These are phyloP conservation scores for Poa annua DNA, from an alignment of 176 grass and related monocot species.

Conservation along the genomic window DNA sequence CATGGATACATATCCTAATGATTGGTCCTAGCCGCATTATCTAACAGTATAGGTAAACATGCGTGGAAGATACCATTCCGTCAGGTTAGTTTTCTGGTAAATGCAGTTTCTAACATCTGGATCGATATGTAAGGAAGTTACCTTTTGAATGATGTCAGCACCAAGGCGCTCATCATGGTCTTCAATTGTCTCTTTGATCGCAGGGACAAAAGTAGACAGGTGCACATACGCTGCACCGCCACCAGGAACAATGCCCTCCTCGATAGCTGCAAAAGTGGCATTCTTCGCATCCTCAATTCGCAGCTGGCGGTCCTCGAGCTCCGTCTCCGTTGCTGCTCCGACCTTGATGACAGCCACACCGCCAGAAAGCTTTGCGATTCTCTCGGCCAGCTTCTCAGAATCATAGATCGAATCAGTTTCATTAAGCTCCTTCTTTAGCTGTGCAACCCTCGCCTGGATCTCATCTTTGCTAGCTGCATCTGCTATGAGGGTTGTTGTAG, in stretches of 20 bases:
- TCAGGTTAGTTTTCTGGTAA: neutral
- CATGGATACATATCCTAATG: neutral
- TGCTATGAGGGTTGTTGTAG: conserved; percentile 65
- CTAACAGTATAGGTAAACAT: neutral
- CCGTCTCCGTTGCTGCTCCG: conserved; percentile 65
- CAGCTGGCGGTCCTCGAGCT: conserved; percentile 66
- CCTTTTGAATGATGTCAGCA: conserved; percentile 68
- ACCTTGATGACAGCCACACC: conserved; percentile 79
- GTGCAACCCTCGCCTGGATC: conserved; percentile 61
- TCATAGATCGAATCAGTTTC: conserved; percentile 63
- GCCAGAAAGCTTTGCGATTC: conserved; percentile 66
- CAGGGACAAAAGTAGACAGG: conserved; percentile 53
- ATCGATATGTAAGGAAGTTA: conserved; percentile 19
- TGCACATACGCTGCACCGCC: conserved; percentile 63
- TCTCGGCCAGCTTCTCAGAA: conserved; percentile 57
- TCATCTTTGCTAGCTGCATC: conserved; percentile 67
- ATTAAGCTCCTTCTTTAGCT: conserved; percentile 65
- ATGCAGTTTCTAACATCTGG: neutral
- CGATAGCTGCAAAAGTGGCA: conserved; percentile 60
- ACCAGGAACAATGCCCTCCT: conserved; percentile 75
- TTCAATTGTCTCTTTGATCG: conserved; percentile 53
- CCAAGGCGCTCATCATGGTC: conserved; percentile 63
- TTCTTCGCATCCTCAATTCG: conserved; percentile 67
- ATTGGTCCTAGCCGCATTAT: neutral
- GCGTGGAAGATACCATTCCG: neutral